Conservation (phyloP, 2,329 filamentous ascomycete species). For the Lasiodiplodia sp. region DNA sequence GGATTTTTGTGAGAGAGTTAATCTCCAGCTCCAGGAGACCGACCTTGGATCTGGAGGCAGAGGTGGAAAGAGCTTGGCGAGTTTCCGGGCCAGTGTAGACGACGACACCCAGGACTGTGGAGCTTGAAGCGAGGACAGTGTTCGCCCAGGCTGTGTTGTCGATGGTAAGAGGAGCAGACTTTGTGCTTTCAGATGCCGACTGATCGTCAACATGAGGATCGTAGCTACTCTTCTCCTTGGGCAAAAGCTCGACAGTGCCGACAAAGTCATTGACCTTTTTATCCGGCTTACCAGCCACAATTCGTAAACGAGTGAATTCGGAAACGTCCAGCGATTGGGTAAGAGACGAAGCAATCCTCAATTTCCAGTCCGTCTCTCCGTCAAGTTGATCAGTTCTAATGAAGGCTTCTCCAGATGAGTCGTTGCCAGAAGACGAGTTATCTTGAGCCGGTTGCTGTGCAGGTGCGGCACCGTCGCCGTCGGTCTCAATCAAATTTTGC, state of each 20-base stretch:
- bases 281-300: conserved; percentile 89
- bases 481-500: conserved; percentile 30
- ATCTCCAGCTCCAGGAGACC: conserved; percentile 95
- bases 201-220: conserved; percentile 45
- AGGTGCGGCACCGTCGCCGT: neutral
- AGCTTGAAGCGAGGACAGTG: conserved; percentile 93
- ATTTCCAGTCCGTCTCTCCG: conserved; percentile 98
- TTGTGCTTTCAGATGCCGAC: conserved; percentile 40
- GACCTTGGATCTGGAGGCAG: conserved; percentile 89
- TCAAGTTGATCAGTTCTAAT: conserved; percentile 97
- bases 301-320: conserved; percentile 70
- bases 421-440: conserved; percentile 33
- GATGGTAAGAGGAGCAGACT: conserved; percentile 80
- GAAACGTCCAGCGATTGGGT: conserved; percentile 78
- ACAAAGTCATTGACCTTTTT: conserved; percentile 94
- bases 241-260: conserved; percentile 81
- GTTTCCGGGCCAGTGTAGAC: conserved; percentile 96
- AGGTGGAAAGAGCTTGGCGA: conserved; percentile 89
- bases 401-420: conserved; percentile 79
- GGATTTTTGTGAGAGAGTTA: conserved; percentile 94
- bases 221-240: conserved; percentile 59
- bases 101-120: conserved; percentile 84
- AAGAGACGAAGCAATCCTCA: conserved; percentile 84
- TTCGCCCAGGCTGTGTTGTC: conserved; percentile 99
- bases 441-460: conserved; percentile 26